phyloP scores from a whole-genome alignment of 2,329 filamentous ascomycete genomes.

The Botrytis galanthina region DNA sequence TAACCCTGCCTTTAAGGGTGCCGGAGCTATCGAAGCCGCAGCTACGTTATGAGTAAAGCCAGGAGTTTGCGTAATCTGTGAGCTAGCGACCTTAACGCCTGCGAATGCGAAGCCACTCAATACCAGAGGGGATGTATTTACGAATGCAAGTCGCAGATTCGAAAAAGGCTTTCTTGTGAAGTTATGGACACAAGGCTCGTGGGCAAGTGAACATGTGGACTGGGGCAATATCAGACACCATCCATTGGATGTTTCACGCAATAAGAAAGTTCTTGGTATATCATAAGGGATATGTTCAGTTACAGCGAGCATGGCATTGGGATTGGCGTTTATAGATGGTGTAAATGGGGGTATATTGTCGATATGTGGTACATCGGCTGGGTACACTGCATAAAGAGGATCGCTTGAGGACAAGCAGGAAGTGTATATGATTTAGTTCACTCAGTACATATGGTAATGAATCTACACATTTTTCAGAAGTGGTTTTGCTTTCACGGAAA shows the following conservation, averaged over 20 bases:
- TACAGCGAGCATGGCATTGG: background rate
- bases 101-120: background rate
- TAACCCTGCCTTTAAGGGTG: conserved; percentile 61
- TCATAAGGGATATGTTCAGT: background rate
- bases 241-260: background rate
- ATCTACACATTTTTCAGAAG: background rate
- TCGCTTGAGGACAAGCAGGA: background rate
- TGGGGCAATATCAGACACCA: background rate
- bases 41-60: conserved; percentile 31
- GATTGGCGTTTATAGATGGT: conserved; percentile 8
- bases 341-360: background rate
- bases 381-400: background rate
- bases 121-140: background rate
- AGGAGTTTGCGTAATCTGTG: background rate
- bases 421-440: background rate
- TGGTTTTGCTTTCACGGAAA: background rate
- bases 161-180: background rate
- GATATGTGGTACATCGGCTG: background rate
- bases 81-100: background rate
- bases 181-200: background rate
- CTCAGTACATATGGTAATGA: conserved; percentile 3
- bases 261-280: background rate
- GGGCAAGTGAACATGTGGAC: background rate
- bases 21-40: conserved; percentile 61
- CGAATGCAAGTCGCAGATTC: background rate